A percentile compares a stretch with the other conserved stretches of the same genome.
These are phyloP conservation scores for Tubosaeta sp. DNA, from an alignment of 768 basidiomycete genomes.

Conservation along the genomic window DNA sequence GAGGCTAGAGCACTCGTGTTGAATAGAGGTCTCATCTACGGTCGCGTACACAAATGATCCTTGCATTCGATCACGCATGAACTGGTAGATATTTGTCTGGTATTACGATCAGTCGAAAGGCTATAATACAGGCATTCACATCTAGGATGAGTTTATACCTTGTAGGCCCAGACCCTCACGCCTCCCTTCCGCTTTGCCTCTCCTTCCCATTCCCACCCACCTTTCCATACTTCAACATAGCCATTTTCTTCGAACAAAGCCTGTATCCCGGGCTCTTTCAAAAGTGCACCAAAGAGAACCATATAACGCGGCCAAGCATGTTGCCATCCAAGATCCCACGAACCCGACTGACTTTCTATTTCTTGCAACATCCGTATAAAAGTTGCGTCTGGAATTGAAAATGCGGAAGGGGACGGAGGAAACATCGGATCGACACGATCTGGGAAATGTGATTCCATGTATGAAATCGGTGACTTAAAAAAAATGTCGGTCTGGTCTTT, in stretches of 20 bases:
- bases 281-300: constrained; percentile 77
- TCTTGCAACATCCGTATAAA: constrained; percentile 19
- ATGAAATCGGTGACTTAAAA: constrained; percentile 64
- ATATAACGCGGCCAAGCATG: constrained; percentile 83
- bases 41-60: constrained; percentile 7
- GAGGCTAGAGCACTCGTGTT: constrained; percentile 3
- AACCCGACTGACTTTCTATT: constrained; percentile 26
- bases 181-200: constrained; percentile 58
- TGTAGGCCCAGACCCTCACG: constrained; percentile 60
- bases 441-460: constrained; percentile 69
- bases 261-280: constrained; percentile 48
- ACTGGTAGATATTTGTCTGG: not conserved
- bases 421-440: constrained; percentile 53
- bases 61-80: not conserved
- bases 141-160: not conserved
- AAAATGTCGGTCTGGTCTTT: constrained; percentile 81
- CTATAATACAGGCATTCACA: not conserved
- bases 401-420: constrained; percentile 56
- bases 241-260: constrained; percentile 47
- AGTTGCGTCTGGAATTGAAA: constrained; percentile 44
- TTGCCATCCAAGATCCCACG: constrained; percentile 41
- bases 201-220: constrained; percentile 75
- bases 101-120: not conserved
- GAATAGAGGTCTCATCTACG: not conserved
- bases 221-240: constrained; percentile 61